Percentiles rank a stretch among this genome's conserved stretches.
phyloP scores from a whole-genome alignment of 768 basidiomycete species.

The Leccinum imitatum region DNA sequence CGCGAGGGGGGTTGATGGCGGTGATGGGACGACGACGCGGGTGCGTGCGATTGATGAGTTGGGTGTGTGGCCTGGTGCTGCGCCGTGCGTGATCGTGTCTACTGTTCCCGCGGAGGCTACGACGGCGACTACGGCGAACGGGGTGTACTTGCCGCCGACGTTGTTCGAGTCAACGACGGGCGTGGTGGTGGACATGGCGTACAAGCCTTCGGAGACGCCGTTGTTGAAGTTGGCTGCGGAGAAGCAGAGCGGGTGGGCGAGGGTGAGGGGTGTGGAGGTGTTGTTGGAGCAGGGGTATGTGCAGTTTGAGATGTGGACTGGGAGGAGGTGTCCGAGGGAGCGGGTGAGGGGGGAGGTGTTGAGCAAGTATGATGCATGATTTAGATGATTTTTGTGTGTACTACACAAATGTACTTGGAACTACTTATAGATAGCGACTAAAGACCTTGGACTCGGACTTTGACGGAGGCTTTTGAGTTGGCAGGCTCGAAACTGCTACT shows the following conservation, averaged over 20 bases:
- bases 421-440: too few species aligned
- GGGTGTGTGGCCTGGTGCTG: slow-evolving; percentile 47
- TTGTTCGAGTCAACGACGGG: slow-evolving; percentile 65
- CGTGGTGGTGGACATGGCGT: slow-evolving; percentile 91
- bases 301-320: slow-evolving; percentile 85
- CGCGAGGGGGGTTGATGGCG: slow-evolving; percentile 57
- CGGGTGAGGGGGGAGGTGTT: slow-evolving; percentile 49
- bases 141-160: slow-evolving; percentile 51
- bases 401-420: too few species aligned
- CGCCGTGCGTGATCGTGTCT: slow-evolving; percentile 36
- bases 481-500: too few species aligned
- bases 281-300: slow-evolving; percentile 86
- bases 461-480: too few species aligned
- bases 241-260: slow-evolving; percentile 59
- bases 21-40: slow-evolving; percentile 39
- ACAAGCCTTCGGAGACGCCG: slow-evolving; percentile 84
- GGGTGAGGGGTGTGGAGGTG: slow-evolving; percentile 80
- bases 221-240: slow-evolving; percentile 75
- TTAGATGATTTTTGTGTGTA: background rate
- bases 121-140: background rate
- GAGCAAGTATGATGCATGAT: slow-evolving; percentile 38
- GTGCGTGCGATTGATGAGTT: slow-evolving; percentile 63
- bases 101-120: background rate
- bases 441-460: too few species aligned
- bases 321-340: slow-evolving; percentile 53